These are phyloP conservation scores for Dentipellis sp. DNA, from an alignment of 768 basidiomycete genomes.

Conservation along the genomic window DNA sequence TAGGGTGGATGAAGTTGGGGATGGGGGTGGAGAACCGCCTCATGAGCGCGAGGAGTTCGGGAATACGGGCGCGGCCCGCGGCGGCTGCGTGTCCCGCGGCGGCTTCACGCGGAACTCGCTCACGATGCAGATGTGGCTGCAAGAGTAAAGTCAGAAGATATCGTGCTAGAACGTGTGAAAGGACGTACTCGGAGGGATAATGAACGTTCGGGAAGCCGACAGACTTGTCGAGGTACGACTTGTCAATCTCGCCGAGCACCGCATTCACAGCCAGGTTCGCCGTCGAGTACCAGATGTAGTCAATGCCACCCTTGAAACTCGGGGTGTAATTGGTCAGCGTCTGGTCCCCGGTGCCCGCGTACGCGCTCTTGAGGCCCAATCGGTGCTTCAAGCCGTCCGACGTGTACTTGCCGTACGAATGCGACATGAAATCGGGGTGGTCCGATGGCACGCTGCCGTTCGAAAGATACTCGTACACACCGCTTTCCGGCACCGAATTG, in stretches of 20 bases:
- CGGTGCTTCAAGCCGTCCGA: conserved; percentile 76
- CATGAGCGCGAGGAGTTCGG: conserved; percentile 28
- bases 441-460: conserved; percentile 58
- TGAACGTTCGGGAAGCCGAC: conserved; percentile 97
- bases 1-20: conserved; percentile 1
- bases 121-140: conserved; percentile 64
- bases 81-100: conserved; percentile 36
- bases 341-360: conserved; percentile 50
- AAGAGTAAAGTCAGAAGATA: conserved; percentile 11
- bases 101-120: conserved; percentile 76
- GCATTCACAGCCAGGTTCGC: conserved; percentile 67
- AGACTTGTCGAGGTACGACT: conserved; percentile 72
- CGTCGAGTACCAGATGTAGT: conserved; percentile 90
- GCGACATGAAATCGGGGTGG: conserved; percentile 89
- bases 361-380: conserved; percentile 78
- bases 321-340: conserved; percentile 88
- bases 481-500: conserved; percentile 81
- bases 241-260: conserved; percentile 85
- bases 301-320: conserved; percentile 77
- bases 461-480: conserved; percentile 86
- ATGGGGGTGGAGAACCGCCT: too few species aligned
- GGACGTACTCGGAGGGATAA: conserved; percentile 91
- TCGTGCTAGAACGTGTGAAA: conserved; percentile 4
- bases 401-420: conserved; percentile 91
- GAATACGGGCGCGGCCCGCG: conserved; percentile 30